Evolutionary conservation across 164 flowering plant genomes (phyloP).

Genomic region (Sedum album): DNA sequence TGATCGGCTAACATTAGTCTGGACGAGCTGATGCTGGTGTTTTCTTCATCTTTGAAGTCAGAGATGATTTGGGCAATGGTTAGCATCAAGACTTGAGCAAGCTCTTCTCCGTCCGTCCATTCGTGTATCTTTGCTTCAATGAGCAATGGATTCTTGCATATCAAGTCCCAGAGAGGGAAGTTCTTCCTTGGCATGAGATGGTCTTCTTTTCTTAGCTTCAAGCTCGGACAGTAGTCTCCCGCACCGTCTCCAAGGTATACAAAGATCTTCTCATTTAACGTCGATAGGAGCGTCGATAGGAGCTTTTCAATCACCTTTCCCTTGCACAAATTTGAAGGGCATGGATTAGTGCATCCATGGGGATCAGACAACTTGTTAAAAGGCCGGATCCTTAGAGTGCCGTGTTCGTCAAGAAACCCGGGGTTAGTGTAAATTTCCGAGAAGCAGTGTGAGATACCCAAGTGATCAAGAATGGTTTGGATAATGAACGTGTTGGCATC

Average conservation of each 20-base stretch:
- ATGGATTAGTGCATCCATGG: constrained; percentile 54
- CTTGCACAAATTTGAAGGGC: constrained; percentile 99
- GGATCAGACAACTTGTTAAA: constrained; percentile 24
- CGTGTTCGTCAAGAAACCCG: constrained; percentile 51
- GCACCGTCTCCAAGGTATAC: constrained; percentile 27
- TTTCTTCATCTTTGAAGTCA: neutral
- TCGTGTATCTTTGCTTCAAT: constrained; percentile 9
- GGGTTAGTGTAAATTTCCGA: constrained; percentile 79
- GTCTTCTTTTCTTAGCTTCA: constrained; percentile 18
- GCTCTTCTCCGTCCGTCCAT: constrained; percentile 31
- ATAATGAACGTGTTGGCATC: constrained; percentile 80
- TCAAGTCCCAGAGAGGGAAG: constrained; percentile 22
- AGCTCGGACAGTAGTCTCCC: constrained; percentile 23
- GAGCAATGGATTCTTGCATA: constrained; percentile 11
- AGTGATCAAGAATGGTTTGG: constrained; percentile 66
- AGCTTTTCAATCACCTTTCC: constrained; percentile 24
- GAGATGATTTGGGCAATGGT: neutral
- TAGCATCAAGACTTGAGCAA: constrained; percentile 32
- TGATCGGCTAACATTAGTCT: no score
- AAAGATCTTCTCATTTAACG: constrained; percentile 7
- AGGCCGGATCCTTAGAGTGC: constrained; percentile 58
- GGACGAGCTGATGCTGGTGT: neutral
- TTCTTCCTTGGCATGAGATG: constrained; percentile 25
- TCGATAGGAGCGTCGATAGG: neutral
- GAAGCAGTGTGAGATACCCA: constrained; percentile 46